These are phyloP conservation scores for Aspergillus jensenii DNA, from an alignment of 2,329 filamentous ascomycete genomes.

Conservation along the genomic window DNA sequence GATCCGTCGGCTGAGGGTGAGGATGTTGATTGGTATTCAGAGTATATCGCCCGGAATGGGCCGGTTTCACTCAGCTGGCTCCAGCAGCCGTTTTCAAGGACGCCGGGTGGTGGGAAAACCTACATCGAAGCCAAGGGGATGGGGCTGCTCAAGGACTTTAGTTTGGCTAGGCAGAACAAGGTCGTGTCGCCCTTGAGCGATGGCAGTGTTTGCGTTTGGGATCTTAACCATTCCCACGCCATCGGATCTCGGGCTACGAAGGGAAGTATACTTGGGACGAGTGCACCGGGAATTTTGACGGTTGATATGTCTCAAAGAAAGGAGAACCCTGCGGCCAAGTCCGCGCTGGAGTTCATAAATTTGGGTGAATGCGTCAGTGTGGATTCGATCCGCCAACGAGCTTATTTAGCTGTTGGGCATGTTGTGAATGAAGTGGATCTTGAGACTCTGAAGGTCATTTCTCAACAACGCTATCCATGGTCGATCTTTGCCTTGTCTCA, in stretches of 20 bases:
- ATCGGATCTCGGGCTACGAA: slow-evolving; percentile 42
- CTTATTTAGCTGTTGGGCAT: slow-evolving; percentile 78
- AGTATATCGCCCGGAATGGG: slow-evolving; percentile 81
- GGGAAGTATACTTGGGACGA: slow-evolving; percentile 62
- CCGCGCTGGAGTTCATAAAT: slow-evolving; percentile 38
- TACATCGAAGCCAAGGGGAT: slow-evolving; percentile 69
- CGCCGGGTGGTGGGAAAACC: slow-evolving; percentile 38
- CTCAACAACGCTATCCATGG: slow-evolving; percentile 72
- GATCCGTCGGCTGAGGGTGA: slow-evolving; percentile 74
- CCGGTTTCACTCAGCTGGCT: slow-evolving; percentile 76
- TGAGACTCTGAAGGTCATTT: slow-evolving; percentile 66
- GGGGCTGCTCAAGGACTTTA: slow-evolving; percentile 62
- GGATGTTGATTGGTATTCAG: slow-evolving; percentile 78
- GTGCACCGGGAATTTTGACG: slow-evolving; percentile 66
- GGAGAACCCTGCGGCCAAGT: slow-evolving; percentile 26
- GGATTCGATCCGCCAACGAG: slow-evolving; percentile 65
- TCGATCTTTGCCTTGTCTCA: slow-evolving; percentile 78
- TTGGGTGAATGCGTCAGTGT: slow-evolving; percentile 82
- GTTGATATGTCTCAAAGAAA: slow-evolving; percentile 66
- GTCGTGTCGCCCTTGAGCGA: slow-evolving; percentile 80
- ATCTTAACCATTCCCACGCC: slow-evolving; percentile 54
- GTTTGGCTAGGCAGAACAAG: slow-evolving; percentile 54
- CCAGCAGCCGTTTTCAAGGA: slow-evolving; percentile 53
- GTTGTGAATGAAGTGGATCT: slow-evolving; percentile 81
- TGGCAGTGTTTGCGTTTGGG: slow-evolving; percentile 85